Evolutionary conservation across 208 protist species (phyloP), one percentile per base, ranked within the genome.

Genomic region (Leishmania major): DNA sequence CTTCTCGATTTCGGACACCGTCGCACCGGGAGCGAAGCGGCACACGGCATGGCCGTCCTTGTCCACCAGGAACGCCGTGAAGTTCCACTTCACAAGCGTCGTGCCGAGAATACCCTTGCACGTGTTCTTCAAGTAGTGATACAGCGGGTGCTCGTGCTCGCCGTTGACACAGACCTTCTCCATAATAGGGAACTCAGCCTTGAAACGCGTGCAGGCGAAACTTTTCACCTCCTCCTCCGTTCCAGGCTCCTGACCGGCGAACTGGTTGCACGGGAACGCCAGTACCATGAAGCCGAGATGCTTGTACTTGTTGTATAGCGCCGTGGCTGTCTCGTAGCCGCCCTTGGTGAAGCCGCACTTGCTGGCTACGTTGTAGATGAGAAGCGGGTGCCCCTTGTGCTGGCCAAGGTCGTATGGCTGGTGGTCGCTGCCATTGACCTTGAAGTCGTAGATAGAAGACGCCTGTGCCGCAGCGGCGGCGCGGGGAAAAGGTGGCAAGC

Each of bases 261-360:
- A 98, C 87, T 98, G 96, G 82, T 98, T 98, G 88, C 97, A 99
- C 40, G 97, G 97, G 76, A 99, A 99, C 22, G 94, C 97, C 2
- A 99, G 84, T 15, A 99, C 93, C 22, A 91, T 93, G 83, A 99
- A 98, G 64, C 94, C 94, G 75, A 77, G 85, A 45, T 87, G 78
- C 78, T 95, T 93, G 91, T 97, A 98, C 87, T 94, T 94, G 75
- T 94, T 91, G 89, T 98, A 96, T 35, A 99, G 94, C 78, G 62
- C 59, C 70, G 87, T 90, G 43, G 92, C 89, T 69, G 90, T 91
- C 77, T 95, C 88, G 83, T 98, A 98, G 43, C 93, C 92, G 45
- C 87, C 82, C 75, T 97, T 89, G 28, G 97, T 94, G 86, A 94
- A 98, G 66, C 95, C 96, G 81, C 97, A 99, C 82, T 96, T 90